A percentile compares a stretch with the other conserved stretches of the same genome.
phyloP scores from a whole-genome alignment of 495 filamentous ascomycete species.

The Viridothelium virens region DNA sequence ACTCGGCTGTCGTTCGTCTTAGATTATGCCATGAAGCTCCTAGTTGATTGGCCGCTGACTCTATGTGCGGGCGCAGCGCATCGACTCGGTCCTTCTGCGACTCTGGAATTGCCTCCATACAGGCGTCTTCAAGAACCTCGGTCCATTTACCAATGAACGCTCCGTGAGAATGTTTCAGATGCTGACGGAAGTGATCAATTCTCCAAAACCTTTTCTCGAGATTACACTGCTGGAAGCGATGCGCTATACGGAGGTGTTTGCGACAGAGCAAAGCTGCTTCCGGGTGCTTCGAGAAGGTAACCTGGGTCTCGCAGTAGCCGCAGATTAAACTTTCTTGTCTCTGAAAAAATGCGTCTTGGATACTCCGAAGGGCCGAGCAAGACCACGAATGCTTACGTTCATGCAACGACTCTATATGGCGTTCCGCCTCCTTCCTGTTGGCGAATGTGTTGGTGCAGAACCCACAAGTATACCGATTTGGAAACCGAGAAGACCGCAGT shows the following conservation, averaged over 20 bases:
- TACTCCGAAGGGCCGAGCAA: conserved; percentile 1
- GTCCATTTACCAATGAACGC: background rate
- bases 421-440: background rate
- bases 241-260: background rate
- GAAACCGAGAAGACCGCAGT: background rate
- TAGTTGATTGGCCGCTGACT: background rate
- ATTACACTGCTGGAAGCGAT: conserved; percentile 4
- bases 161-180: background rate
- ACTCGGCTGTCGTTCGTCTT: background rate
- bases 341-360: background rate
- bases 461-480: background rate
- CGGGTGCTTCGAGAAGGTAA: background rate
- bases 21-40: background rate
- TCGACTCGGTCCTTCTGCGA: background rate
- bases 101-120: conserved; percentile 5
- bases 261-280: background rate
- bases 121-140: background rate
- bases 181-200: conserved; percentile 2
- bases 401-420: background rate
- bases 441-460: background rate
- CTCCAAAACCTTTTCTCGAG: background rate
- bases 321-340: background rate
- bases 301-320: background rate
- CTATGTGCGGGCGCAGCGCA: background rate
- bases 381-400: conserved; percentile 2